Conservation (phyloP, 306 rosid genomes). For the Aeschynomene evenia region DNA sequence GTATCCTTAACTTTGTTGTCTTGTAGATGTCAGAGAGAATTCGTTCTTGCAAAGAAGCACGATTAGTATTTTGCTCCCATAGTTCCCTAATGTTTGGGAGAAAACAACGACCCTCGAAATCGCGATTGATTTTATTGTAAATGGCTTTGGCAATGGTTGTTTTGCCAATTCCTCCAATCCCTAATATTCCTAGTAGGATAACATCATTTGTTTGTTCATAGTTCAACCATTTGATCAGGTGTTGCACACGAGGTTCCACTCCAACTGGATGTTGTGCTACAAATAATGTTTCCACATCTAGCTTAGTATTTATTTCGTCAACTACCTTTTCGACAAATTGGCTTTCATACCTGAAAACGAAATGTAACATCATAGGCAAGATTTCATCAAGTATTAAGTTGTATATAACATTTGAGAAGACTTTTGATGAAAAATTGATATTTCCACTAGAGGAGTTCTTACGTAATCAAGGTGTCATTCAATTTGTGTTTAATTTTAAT, state of each 20-base stretch:
- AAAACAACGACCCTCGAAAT: constrained; percentile 12
- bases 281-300: neutral
- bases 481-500: too few relatives aligned
- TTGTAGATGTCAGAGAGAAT: neutral
- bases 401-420: too few relatives aligned
- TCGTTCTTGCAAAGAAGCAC: neutral
- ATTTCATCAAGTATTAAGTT: too few relatives aligned
- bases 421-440: too few relatives aligned
- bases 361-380: too few relatives aligned
- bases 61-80: neutral
- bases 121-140: constrained; percentile 8
- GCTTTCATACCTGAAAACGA: constrained; percentile 4
- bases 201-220: neutral
- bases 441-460: too few relatives aligned
- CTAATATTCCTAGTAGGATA: constrained; percentile 15
- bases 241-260: neutral
- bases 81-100: constrained; percentile 1
- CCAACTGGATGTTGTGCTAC: constrained; percentile 8
- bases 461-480: too few relatives aligned
- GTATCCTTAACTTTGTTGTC: neutral
- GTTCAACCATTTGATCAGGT: neutral
- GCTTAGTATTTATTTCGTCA: too few relatives aligned
- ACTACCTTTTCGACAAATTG: neutral
- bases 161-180: constrained; percentile 29
- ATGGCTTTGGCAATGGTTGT: constrained; percentile 32